Evolutionary conservation across 106 monocot genomes (phyloP), one percentile per base, ranked within the genome.

Genomic region (Phalaenopsis aphrodite): DNA sequence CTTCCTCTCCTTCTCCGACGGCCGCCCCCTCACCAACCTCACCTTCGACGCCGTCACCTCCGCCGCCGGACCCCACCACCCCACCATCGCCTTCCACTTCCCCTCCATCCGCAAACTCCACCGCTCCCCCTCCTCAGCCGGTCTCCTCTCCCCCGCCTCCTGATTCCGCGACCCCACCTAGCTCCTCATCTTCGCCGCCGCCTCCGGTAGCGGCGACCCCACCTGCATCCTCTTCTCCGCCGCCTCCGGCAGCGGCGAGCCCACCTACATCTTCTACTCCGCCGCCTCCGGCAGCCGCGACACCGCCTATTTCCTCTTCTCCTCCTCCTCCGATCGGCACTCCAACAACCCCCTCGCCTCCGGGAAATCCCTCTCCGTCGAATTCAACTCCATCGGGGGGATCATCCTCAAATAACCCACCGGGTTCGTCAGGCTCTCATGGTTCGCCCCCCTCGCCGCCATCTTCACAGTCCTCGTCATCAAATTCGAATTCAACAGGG

Each of bases 401-500:
- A 16, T 41, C 73, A 24, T 73, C 73, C 17, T 42, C 73, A 23
- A 69, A 69, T 42, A 73, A 17, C 42, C 41, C 56, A 36, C 84
- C 79, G 47, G 10, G 57, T 2, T 55, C 85, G 4, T 55, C 75
- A 55, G 24, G 42, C 0, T 30, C 56, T 4, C 36, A 49, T 23
- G 15, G 47, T 16, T 16, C 49, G 1, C 68, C 77, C 4, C 58
- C 73, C 6, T 56, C 75, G 18, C 47, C 82, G 30, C 30, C 79
- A 24, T 16, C 83, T 30, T 24, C 80, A 1, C 16, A 68, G 7
- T 47, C 81, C 11, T 38, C 87, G 8, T 16, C 79, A 19, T 58
- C 86, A 2, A 65, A 49, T 71, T 84, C 84, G 41, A 11, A 49
- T 14, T 83, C 85, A 42, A 80, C 79, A 18, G 15, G 64, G 15